Base-by-base conservation (phyloP, 192 early-diverging fungal species). In the Coemansia sp. region DNA sequence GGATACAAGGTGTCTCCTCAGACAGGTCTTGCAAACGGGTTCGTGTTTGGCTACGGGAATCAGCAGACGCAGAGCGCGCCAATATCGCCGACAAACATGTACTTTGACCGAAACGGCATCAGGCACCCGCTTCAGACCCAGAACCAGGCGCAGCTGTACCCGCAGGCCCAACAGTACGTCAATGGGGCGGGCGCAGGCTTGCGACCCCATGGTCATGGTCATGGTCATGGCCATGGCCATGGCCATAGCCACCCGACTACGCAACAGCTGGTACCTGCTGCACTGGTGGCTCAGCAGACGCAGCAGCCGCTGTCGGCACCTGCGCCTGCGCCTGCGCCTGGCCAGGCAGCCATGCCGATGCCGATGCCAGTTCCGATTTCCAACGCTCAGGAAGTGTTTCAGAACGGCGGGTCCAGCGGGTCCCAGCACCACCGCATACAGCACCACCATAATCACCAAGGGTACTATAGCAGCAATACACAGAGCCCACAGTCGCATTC, bases 21-120 rank as follows among this genome's bases (percentile, higher is more conserved):
- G 7, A 18, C 19, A 23, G 48, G 9, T 19, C 9, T 24, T 50
- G 48, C 48, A 50, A 50, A 23, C 22, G 48, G 48, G 5, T 50
- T 22, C 22, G 48, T 11, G 4, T 20, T 42, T 42, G 39, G 48
- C 4, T 50, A 50, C 4, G 48, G 19, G 8, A 50, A 25, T 7
- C 52, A 54, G 22, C 60, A 67, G 20, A 56, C 70, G 56, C 70
- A 72, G 61, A 72, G 70, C 56, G 70, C 70, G 19, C 70, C 70
- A 18, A 72, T 72, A 22, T 67, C 70, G 35, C 70, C 70, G 1
- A 47, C 64, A 2, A 55, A 53, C 29, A 27, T 16, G 29, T 49
- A 42, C 8, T 23, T 25, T 51, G 49, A 51, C 20, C 19, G 24
- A 51, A 22, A 22, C 49, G 28, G 28, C 27, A 16, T 10, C 52